Percentiles rank a stretch among this genome's conserved stretches.
Conservation (phyloP, 352 stramenopile genomes). For the Phytophthora tubulina region DNA sequence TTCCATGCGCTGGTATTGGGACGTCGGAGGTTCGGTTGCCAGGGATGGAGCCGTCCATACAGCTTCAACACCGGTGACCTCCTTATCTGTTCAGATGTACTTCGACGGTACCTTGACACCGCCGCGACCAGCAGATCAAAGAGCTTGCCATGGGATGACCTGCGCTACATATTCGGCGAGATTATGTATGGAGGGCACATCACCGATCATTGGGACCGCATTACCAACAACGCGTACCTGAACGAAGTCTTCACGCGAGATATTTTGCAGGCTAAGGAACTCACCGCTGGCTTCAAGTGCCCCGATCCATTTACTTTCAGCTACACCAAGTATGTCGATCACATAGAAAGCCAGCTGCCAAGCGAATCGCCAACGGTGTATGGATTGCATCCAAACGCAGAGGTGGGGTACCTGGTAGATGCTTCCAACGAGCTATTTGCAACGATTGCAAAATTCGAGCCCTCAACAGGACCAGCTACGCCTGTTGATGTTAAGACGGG, state of each 20-base stretch:
- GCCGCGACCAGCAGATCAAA: conserved; percentile 36
- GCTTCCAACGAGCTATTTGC: conserved; percentile 88
- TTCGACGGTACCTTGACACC: conserved; percentile 75
- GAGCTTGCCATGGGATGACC: conserved; percentile 78
- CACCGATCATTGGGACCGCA: conserved; percentile 86
- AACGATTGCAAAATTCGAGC: conserved; percentile 88
- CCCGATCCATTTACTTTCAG: conserved; percentile 74
- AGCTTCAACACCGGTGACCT: conserved; percentile 96
- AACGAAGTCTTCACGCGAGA: conserved; percentile 70
- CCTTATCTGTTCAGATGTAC: conserved; percentile 91
- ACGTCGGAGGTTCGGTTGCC: conserved; percentile 88
- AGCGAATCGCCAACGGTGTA: conserved; percentile 75
- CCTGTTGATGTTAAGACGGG: conserved; percentile 25
- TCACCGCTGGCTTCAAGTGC: conserved; percentile 80
- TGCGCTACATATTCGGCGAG: conserved; percentile 94
- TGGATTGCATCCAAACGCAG: conserved; percentile 81
- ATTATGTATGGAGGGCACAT: conserved; percentile 93
- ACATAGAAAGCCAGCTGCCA: conserved; percentile 78
- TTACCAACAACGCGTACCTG: conserved; percentile 86
- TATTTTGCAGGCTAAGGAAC: conserved; percentile 59
- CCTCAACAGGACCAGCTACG: conserved; percentile 68
- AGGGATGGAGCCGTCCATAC: conserved; percentile 94
- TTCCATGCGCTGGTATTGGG: conserved; percentile 95
- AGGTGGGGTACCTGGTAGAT: conserved; percentile 82
- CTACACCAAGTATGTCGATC: conserved; percentile 95